Conservation (phyloP, 352 stramenopile species). For the Globisporangium nagaii region DNA sequence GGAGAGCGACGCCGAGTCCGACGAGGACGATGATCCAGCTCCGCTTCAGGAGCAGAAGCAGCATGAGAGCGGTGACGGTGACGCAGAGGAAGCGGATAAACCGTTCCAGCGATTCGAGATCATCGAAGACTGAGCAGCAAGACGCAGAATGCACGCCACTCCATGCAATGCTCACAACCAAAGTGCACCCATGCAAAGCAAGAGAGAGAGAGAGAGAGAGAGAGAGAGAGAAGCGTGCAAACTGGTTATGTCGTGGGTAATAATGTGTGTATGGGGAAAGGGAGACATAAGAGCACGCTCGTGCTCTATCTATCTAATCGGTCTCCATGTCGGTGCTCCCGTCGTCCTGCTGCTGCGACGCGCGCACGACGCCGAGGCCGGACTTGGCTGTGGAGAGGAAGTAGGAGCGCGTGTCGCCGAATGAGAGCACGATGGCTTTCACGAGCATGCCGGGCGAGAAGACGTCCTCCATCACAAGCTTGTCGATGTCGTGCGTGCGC, state of each 20-base stretch:
- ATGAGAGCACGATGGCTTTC: constrained; percentile 78
- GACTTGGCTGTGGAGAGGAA: constrained; percentile 75
- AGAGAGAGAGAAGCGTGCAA: background rate
- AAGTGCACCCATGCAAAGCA: no score
- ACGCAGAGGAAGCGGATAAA: constrained; percentile 8
- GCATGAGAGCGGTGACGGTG: constrained; percentile 1
- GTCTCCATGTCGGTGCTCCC: constrained; percentile 39
- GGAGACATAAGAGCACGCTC: background rate
- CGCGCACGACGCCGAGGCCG: constrained; percentile 58
- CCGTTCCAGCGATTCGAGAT: constrained; percentile 49
- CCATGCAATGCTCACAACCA: no score
- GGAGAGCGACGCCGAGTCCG: constrained; percentile 18
- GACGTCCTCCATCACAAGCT: constrained; percentile 72
- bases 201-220: no score
- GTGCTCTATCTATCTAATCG: constrained; percentile 21
- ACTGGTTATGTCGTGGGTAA: background rate
- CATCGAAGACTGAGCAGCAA: constrained; percentile 30
- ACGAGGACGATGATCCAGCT: constrained; percentile 6
- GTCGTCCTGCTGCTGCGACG: constrained; percentile 24
- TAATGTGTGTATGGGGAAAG: background rate
- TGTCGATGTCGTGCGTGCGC: constrained; percentile 73
- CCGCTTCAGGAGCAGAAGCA: background rate
- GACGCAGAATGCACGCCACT: background rate
- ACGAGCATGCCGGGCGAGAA: constrained; percentile 68
- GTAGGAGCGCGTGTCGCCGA: constrained; percentile 81